Conservation (phyloP, 2,329 filamentous ascomycete species). For the Venturia aucupariae region DNA sequence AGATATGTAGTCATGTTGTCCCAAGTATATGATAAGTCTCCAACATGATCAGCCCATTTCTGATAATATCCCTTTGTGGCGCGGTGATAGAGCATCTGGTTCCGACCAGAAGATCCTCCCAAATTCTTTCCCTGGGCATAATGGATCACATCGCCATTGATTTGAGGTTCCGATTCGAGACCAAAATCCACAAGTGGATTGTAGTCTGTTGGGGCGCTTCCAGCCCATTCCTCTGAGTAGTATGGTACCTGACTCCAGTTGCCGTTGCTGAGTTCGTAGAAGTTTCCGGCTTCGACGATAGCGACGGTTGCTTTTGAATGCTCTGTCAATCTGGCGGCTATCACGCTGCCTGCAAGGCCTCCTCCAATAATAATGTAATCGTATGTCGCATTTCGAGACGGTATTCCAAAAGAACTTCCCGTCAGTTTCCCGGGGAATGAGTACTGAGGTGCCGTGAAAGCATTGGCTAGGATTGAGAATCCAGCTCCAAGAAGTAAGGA, state of each 20-base stretch:
- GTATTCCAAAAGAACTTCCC: conserved; percentile 22
- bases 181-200: conserved; percentile 23
- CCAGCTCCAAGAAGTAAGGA: not conserved
- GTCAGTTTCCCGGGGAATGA: not conserved
- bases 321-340: conserved; percentile 42
- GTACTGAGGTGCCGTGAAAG: not conserved
- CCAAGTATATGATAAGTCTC: conserved; percentile 25
- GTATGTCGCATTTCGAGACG: conserved; percentile 23
- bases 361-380: conserved; percentile 37
- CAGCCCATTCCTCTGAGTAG: conserved; percentile 17
- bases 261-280: conserved; percentile 23
- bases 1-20: conserved; percentile 24
- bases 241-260: conserved; percentile 21
- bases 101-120: conserved; percentile 17
- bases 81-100: conserved; percentile 13
- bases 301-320: conserved; percentile 5
- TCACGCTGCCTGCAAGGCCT: conserved; percentile 44
- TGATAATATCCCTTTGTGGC: conserved; percentile 14
- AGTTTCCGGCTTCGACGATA: conserved; percentile 17
- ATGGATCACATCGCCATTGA: conserved; percentile 17
- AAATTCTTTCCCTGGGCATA: conserved; percentile 23
- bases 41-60: conserved; percentile 25
- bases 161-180: conserved; percentile 23
- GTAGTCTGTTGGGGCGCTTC: conserved; percentile 17
- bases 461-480: not conserved